A percentile compares a stretch with the other conserved stretches of the same genome.
phyloP scores from a whole-genome alignment of 257 asterid species.

The Nicotiana noctiflora region DNA sequence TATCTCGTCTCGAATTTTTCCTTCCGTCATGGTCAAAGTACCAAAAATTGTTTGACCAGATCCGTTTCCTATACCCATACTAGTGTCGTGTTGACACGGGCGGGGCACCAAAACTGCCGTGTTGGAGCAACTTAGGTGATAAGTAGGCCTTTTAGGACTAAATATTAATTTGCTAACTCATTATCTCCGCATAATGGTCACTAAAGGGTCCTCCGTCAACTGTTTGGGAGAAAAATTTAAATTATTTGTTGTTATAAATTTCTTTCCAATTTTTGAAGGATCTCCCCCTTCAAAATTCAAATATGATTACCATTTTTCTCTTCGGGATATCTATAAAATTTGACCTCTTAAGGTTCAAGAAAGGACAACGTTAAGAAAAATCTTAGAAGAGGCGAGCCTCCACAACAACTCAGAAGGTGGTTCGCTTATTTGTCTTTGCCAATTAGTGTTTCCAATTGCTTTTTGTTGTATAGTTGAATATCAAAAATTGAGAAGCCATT shows the following conservation, averaged over 20 bases:
- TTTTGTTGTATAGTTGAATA: neutral
- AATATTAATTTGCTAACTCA: neutral
- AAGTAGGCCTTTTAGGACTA: neutral
- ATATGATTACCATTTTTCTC: neutral
- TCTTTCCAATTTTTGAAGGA: neutral
- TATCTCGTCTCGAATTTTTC: too few relatives aligned
- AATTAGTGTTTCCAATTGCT: neutral
- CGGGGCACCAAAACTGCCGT: too few relatives aligned
- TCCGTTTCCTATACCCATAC: too few relatives aligned
- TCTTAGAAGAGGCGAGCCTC: neutral
- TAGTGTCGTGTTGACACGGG: too few relatives aligned
- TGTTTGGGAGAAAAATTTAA: neutral
- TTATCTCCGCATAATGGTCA: neutral
- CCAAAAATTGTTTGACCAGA: too few relatives aligned
- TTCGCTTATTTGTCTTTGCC: neutral
- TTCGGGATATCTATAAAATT: neutral
- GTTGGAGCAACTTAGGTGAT: too few relatives aligned
- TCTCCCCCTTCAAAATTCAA: neutral
- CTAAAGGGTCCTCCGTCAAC: neutral
- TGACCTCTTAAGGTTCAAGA: neutral
- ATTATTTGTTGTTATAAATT: neutral
- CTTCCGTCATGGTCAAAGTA: too few relatives aligned
- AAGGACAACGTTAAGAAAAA: neutral
- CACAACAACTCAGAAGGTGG: neutral
- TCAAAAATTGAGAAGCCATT: neutral